Conservation (phyloP, 2,329 filamentous ascomycete genomes). For the Xylariaceae sp. region DNA sequence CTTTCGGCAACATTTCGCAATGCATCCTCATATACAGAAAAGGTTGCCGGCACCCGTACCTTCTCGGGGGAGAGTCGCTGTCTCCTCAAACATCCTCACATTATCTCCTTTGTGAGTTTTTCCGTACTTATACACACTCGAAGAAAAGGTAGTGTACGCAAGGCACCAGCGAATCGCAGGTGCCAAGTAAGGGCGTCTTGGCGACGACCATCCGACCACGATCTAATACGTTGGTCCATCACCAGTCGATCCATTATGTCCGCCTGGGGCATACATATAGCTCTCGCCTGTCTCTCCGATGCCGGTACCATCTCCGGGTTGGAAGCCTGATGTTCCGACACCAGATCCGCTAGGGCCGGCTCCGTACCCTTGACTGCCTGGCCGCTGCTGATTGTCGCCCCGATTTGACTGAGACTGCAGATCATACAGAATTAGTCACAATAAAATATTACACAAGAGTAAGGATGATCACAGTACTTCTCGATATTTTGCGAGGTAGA, state of each 20-base stretch:
- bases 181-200: conserved; percentile 8
- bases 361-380: conserved; percentile 51
- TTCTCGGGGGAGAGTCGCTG: conserved; percentile 3
- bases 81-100: background rate
- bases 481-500: conserved; percentile 94
- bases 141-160: conserved; percentile 21
- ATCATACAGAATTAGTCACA: conserved; percentile 30
- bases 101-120: conserved; percentile 11
- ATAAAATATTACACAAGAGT: conserved; percentile 1
- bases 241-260: conserved; percentile 55
- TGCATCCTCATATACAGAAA: conserved; percentile 26
- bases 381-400: conserved; percentile 51
- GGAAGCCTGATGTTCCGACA: conserved; percentile 41
- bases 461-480: conserved; percentile 63
- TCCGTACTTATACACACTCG: conserved; percentile 33
- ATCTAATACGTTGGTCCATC: conserved; percentile 44
- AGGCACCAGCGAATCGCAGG: conserved; percentile 16
- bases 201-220: conserved; percentile 5
- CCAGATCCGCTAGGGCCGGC: conserved; percentile 37
- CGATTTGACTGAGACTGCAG: conserved; percentile 76
- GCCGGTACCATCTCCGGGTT: conserved; percentile 40
- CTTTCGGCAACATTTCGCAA: too few relatives aligned
- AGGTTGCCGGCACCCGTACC: conserved; percentile 7
- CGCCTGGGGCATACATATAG: conserved; percentile 53
- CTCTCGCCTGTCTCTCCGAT: conserved; percentile 41